These are phyloP conservation scores for Mucor velutinosus DNA, from an alignment of 371 early-diverging fungal genomes.

Conservation along the genomic window DNA sequence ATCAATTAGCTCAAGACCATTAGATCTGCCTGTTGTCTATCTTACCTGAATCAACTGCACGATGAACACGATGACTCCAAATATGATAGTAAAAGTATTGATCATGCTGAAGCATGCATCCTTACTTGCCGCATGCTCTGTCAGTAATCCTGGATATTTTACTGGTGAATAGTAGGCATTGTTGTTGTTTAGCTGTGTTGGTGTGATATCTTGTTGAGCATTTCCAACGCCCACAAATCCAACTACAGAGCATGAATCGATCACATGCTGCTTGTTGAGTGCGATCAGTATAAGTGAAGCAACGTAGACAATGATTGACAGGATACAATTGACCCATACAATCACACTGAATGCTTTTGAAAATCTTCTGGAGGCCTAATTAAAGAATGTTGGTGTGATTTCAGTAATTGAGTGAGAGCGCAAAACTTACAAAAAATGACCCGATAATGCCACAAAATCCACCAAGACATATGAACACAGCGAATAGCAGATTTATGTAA, in stretches of 20 bases:
- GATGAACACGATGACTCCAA: slow-evolving; percentile 18
- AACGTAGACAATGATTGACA: slow-evolving; percentile 22
- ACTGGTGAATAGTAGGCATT: slow-evolving; percentile 25
- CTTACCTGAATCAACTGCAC: slow-evolving; percentile 28
- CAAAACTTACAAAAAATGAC: slow-evolving; percentile 19
- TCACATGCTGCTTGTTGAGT: slow-evolving; percentile 10
- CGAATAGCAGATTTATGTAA: slow-evolving; percentile 25
- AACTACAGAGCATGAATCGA: slow-evolving; percentile 24
- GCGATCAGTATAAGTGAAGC: slow-evolving; percentile 23
- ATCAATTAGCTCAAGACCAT: neutral
- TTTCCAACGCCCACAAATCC: slow-evolving; percentile 29
- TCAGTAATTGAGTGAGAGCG: neutral
- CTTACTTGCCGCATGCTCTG: slow-evolving; percentile 20
- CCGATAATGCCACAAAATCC: slow-evolving; percentile 31
- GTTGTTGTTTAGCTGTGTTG: slow-evolving; percentile 4
- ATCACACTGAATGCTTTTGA: slow-evolving; percentile 30
- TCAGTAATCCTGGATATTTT: slow-evolving; percentile 28
- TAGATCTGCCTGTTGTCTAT: neutral
- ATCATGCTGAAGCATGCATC: slow-evolving; percentile 10
- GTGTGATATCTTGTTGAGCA: slow-evolving; percentile 19
- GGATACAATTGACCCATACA: slow-evolving; percentile 23
- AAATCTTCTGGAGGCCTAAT: slow-evolving; percentile 25
- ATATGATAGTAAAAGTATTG: slow-evolving; percentile 16
- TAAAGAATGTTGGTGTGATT: neutral
- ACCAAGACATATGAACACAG: slow-evolving; percentile 25